Conservation (phyloP, 2,329 filamentous ascomycete species). For the Aquanectria penicillioides region DNA sequence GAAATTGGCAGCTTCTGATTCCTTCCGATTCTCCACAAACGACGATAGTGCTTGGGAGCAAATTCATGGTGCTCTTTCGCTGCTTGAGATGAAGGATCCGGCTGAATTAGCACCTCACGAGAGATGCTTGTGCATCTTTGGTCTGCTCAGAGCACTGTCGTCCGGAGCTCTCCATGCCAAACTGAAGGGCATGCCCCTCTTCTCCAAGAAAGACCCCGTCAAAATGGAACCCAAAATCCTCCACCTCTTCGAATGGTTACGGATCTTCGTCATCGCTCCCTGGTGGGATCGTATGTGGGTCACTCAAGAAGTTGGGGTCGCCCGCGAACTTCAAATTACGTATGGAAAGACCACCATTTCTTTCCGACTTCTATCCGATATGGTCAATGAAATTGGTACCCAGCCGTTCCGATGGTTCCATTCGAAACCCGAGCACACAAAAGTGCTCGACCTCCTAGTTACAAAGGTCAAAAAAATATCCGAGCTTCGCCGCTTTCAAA, state of each 20-base stretch:
- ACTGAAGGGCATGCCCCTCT: conserved; percentile 16
- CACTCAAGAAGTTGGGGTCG: conserved; percentile 32
- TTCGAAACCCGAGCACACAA: conserved; percentile 16
- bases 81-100: conserved; percentile 6
- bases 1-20: conserved; percentile 10
- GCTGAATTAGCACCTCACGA: conserved; percentile 15
- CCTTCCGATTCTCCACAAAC: conserved; percentile 18
- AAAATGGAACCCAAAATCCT: conserved; percentile 24
- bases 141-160: conserved; percentile 22
- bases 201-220: background rate
- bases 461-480: conserved; percentile 24
- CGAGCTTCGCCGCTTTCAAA: conserved; percentile 24
- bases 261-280: conserved; percentile 27
- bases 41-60: conserved; percentile 10
- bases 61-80: conserved; percentile 8
- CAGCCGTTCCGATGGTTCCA: background rate
- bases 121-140: conserved; percentile 24
- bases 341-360: conserved; percentile 28
- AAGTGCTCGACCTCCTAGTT: conserved; percentile 24
- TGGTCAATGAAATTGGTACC: background rate
- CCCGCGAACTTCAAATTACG: conserved; percentile 24
- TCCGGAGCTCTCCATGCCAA: background rate
- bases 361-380: conserved; percentile 10
- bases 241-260: conserved; percentile 32
- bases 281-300: conserved; percentile 39